Evolutionary conservation across 495 filamentous ascomycete species (phyloP), one percentile per base, ranked within the genome.

Genomic region (Daldinia concentrica): DNA sequence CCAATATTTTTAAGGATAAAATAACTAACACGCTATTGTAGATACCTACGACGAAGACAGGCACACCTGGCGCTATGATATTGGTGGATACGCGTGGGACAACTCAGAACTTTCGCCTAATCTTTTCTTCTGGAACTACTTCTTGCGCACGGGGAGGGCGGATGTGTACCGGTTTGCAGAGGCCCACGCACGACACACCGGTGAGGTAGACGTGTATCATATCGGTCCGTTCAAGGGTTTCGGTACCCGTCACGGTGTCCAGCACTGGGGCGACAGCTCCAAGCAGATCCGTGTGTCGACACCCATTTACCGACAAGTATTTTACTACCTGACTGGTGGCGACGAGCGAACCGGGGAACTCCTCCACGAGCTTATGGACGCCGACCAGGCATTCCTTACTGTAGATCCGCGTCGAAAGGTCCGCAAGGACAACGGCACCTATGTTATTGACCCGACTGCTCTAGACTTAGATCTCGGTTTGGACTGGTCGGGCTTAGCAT

Each of bases 41-140:
- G 54, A 86, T 54, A 83, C 83, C 1, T 86, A 86, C 68, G 84
- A 86, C 48, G 51, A 63, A 2, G 79, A 84, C 71, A 74, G 84
- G 26, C 83, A 86, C 62, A 80, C 74, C 11, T 86, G 84, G 84
- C 77, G 84, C 6, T 86, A 85, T 58, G 84, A 86, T 57, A 63
- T 86, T 19, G 84, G 84, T 7, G 84, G 84, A 0, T 86, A 81
- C 76, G 83, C 84, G 1, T 86, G 84, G 84, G 84, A 85, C 60
- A 86, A 86, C 72, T 85, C 83, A 1, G 84, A 86, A 57, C 78
- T 86, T 1, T 86, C 84, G 2, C 80, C 84, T 0, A 83, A 86
- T 63, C 72, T 84, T 1, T 86, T 81, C 71, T 77, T 86, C 24
- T 86, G 84, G 84, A 81, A 81, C 6, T 82, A 85, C 59, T 86